A percentile compares a stretch with the other conserved stretches of the same genome.
These are phyloP conservation scores for Butyriboletus loyo DNA, from an alignment of 768 basidiomycete species.

Conservation along the genomic window DNA sequence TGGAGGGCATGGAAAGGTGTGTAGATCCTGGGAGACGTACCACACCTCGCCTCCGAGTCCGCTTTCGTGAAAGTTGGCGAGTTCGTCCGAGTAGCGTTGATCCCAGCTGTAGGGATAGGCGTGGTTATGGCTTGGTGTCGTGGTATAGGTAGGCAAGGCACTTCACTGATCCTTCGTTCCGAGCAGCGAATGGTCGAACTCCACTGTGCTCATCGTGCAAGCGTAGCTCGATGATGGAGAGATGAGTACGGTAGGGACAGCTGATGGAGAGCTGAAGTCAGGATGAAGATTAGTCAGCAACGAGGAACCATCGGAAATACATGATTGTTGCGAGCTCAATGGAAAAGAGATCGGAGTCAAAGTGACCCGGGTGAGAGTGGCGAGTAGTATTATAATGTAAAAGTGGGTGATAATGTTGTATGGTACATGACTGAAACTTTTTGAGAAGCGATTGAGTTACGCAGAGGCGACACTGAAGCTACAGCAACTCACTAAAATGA, in stretches of 20 bases:
- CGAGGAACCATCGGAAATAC: too few species aligned
- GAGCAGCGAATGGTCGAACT: constrained; percentile 67
- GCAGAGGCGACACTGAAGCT: neutral
- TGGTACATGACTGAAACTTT: constrained; percentile 17
- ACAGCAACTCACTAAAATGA: constrained; percentile 8
- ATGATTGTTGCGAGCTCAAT: neutral
- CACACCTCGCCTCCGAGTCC: constrained; percentile 87
- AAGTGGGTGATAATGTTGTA: constrained; percentile 11
- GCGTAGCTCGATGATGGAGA: neutral
- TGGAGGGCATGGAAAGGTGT: neutral
- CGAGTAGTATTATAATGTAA: constrained; percentile 19
- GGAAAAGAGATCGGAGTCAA: neutral
- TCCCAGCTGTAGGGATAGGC: constrained; percentile 60
- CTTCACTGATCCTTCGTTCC: constrained; percentile 79
- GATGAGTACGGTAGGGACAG: neutral
- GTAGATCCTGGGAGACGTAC: constrained; percentile 36
- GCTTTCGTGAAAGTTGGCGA: constrained; percentile 69
- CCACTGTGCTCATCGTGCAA: constrained; percentile 34
- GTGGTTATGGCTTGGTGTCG: neutral
- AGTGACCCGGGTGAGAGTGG: constrained; percentile 5
- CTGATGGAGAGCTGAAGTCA: neutral
- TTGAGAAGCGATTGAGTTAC: constrained; percentile 1
- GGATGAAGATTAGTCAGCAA: constrained; percentile 17
- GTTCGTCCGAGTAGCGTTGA: constrained; percentile 65
- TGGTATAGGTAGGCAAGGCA: neutral